Evolutionary conservation across 192 early-diverging fungal species (phyloP), one percentile per base, ranked within the genome.

Genomic region (Powellomyces hirtus): DNA sequence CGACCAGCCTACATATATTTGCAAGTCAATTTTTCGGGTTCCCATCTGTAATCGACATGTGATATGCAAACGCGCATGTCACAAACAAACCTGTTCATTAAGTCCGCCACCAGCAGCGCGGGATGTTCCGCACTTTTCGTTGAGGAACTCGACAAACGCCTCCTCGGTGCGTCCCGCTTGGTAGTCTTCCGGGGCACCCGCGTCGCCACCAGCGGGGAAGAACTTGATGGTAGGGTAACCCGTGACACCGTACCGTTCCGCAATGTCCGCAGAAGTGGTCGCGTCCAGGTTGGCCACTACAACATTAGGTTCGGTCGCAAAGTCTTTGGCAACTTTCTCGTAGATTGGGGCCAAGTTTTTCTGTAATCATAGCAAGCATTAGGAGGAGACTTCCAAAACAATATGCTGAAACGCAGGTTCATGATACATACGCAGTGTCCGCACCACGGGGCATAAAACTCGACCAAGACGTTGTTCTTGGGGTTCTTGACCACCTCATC

Each of bases 391-490:
- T 10, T 52, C 51, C 7, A 24, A 52, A 18, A 42, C 8, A 42
- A 42, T 42, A 18, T 18, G 40, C 18, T 8, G 18, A 42, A 42
- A 42, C 40, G 40, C 10, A 11, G 18, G 40, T 14, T 18, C n/a
- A 49, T 6, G 14, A 14, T 7, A 34, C 71, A 42, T 51, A 65
- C 36, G 65, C 65, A 67, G 52, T 67, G 65, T 24, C 65, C 66
- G 72, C 91, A 95, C 91, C 92, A 96, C 22, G 89, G 89, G 20
- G 95, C 95, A 78, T 89, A 95, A 76, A 97, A 97, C 76, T 94
- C 91, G 34, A 97, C 95, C 66, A 99, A 75, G 8, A 88, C 88
- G 75, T 85, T 74, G 55, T 86, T 89, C 68, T 89, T 91, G 65
- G 80, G 69, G 38, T 88, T 75, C 61, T 90, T 84, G 40, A 91